Evolutionary conservation across 2,329 filamentous ascomycete species (phyloP).

Genomic region (Ophiocordyceps camponoti-saundersi): DNA sequence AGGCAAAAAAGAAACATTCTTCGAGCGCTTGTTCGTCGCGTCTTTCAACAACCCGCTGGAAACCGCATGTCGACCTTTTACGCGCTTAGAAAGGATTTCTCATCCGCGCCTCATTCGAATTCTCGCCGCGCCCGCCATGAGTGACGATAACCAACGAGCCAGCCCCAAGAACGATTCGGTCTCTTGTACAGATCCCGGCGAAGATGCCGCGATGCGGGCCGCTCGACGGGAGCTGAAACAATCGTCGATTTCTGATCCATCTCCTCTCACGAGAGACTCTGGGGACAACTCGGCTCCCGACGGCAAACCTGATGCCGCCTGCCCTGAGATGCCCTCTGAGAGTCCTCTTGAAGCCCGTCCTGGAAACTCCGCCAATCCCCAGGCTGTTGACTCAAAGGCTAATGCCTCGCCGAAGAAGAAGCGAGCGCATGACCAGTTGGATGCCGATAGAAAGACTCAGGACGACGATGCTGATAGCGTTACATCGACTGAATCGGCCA

Average conservation of each 20-base stretch:
- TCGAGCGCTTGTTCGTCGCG: too few relatives aligned
- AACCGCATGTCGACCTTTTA: neutral
- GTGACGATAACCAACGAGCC: constrained; percentile 23
- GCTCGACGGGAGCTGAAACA: constrained; percentile 48
- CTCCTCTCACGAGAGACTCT: constrained; percentile 6
- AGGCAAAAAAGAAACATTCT: too few relatives aligned
- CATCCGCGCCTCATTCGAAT: neutral
- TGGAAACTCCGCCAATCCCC: constrained; percentile 14
- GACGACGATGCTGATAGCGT: constrained; percentile 25
- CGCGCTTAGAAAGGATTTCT: neutral
- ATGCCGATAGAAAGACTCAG: constrained; percentile 25
- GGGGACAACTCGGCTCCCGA: constrained; percentile 1
- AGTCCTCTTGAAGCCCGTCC: constrained; percentile 8
- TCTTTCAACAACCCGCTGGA: neutral
- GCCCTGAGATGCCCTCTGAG: neutral
- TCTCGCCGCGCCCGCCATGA: constrained; percentile 16
- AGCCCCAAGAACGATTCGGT: constrained; percentile 19
- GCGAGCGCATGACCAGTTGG: constrained; percentile 41
- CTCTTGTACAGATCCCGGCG: constrained; percentile 12
- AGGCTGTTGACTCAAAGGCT: constrained; percentile 24
- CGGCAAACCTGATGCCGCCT: constrained; percentile 7
- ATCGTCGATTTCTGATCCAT: constrained; percentile 39
- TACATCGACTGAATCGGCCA: constrained; percentile 25
- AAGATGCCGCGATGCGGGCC: constrained; percentile 47
- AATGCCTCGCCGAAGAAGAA: constrained; percentile 50